A percentile compares a stretch with the other conserved stretches of the same genome.
Evolutionary conservation across 2,329 filamentous ascomycete genomes (phyloP).

Genomic region (Fusarium marasasianum): DNA sequence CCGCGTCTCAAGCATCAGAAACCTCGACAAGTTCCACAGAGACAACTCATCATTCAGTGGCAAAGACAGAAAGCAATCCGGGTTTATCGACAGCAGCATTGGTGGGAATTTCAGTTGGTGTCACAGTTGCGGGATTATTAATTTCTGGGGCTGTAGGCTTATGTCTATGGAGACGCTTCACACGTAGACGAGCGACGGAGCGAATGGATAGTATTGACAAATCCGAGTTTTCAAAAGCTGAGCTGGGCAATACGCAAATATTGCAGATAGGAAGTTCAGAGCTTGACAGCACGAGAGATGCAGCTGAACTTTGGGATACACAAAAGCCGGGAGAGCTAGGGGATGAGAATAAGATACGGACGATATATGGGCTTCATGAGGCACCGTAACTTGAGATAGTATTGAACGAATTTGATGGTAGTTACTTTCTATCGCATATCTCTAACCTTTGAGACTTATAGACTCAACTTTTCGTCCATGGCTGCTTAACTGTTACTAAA

Average conservation of each 20-base stretch:
- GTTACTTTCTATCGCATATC: rapidly evolving
- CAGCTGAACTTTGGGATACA: slow-evolving; percentile 3
- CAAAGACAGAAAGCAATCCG: rapidly evolving
- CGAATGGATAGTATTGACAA: neutral
- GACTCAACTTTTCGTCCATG: neutral
- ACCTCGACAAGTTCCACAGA: neutral
- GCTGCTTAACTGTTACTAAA: neutral
- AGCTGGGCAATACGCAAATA: neutral
- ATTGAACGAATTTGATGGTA: too few relatives aligned
- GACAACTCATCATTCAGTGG: neutral
- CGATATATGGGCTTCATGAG: neutral
- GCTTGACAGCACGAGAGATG: neutral
- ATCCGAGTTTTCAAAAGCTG: neutral
- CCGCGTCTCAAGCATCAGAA: neutral
- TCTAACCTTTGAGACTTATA: rapidly evolving
- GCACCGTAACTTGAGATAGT: neutral
- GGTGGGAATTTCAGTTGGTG: neutral
- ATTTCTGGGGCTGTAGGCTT: neutral
- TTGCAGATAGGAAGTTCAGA: slow-evolving; percentile 2
- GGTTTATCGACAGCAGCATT: neutral
- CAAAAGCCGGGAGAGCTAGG: neutral
- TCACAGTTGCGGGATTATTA: neutral
- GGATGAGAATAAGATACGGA: slow-evolving; percentile 1
- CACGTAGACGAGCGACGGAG: neutral
- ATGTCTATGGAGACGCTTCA: neutral